Percentiles rank a stretch among this genome's conserved stretches.
Evolutionary conservation across 441 rosid species (phyloP).

Genomic region (Aleurites moluccanus): DNA sequence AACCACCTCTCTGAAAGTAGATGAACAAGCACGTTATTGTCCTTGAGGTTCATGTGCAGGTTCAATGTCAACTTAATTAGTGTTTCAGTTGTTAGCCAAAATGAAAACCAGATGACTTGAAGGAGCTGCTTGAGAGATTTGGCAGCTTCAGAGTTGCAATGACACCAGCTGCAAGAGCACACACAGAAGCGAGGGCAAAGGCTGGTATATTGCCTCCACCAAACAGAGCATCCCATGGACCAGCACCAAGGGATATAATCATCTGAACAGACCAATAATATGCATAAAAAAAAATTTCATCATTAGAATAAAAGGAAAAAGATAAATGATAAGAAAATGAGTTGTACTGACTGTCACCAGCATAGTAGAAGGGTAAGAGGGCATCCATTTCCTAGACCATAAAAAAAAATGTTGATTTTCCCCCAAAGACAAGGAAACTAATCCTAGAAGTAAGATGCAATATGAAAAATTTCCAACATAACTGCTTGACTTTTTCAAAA

Average conservation of each 20-base stretch:
- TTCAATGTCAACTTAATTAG: conserved; percentile 17
- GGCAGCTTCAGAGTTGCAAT: conserved; percentile 69
- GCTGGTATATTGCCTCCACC: conserved; percentile 99
- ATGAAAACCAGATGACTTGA: conserved; percentile 76
- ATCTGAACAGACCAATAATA: conserved; percentile 45
- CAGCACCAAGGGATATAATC: conserved; percentile 84
- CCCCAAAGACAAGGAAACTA: not conserved
- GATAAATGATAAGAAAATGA: not conserved
- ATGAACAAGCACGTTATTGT: conserved; percentile 10
- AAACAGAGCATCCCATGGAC: conserved; percentile 94
- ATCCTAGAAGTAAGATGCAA: not conserved
- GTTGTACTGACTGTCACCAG: not conserved
- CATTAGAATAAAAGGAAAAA: not conserved
- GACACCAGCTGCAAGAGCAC: conserved; percentile 75
- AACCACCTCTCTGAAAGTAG: conserved; percentile 21
- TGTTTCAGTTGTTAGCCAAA: conserved; percentile 46
- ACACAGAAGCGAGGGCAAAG: conserved; percentile 69
- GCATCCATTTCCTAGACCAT: conserved; percentile 1
- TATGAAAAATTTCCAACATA: not conserved
- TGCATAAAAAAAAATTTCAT: conserved; percentile 22
- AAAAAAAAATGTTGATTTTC: not conserved
- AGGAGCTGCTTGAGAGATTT: conserved; percentile 56
- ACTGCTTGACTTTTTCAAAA: not conserved
- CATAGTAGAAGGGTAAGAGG: not conserved
- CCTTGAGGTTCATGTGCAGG: conserved; percentile 13